Evolutionary conservation across 352 stramenopile species (phyloP).

Genomic region (Globisporangium iwayamae): DNA sequence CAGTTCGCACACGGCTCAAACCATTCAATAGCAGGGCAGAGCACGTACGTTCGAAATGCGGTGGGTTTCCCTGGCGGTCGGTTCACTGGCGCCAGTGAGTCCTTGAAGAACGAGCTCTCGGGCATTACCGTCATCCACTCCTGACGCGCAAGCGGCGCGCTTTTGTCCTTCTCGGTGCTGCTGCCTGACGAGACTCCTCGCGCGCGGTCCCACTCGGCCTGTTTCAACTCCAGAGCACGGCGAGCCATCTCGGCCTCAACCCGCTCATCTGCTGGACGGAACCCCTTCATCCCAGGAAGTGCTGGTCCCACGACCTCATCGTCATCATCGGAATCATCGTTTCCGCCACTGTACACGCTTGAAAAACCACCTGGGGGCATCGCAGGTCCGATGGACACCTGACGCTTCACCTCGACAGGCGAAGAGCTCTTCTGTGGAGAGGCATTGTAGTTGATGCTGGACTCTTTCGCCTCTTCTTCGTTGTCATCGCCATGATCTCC

Average conservation of each 20-base stretch:
- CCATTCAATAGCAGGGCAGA: neutral
- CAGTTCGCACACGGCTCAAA: neutral
- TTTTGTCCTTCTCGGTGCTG: conserved; percentile 8
- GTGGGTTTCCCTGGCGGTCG: conserved; percentile 47
- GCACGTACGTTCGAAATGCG: conserved; percentile 47
- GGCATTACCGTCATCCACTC: conserved; percentile 88
- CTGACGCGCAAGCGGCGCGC: conserved; percentile 35
- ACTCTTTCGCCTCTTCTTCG: neutral
- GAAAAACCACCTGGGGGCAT: conserved; percentile 29
- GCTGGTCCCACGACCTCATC: conserved; percentile 59
- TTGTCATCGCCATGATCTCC: neutral
- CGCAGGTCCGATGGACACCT: conserved; percentile 48
- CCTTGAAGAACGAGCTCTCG: conserved; percentile 66
- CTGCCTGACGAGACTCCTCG: conserved; percentile 17
- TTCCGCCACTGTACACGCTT: conserved; percentile 2
- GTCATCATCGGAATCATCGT: conserved; percentile 36
- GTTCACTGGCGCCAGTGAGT: conserved; percentile 58
- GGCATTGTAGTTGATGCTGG: neutral
- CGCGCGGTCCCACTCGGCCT: conserved; percentile 61
- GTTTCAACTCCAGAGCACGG: conserved; percentile 48
- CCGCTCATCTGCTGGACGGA: conserved; percentile 58
- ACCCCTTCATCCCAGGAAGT: conserved; percentile 76
- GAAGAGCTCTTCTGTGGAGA: neutral
- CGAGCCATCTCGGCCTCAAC: conserved; percentile 73
- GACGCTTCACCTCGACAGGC: neutral